Base-by-base conservation (phyloP, 1,139 yeast genomes). In the Candida sanyaensis region DNA sequence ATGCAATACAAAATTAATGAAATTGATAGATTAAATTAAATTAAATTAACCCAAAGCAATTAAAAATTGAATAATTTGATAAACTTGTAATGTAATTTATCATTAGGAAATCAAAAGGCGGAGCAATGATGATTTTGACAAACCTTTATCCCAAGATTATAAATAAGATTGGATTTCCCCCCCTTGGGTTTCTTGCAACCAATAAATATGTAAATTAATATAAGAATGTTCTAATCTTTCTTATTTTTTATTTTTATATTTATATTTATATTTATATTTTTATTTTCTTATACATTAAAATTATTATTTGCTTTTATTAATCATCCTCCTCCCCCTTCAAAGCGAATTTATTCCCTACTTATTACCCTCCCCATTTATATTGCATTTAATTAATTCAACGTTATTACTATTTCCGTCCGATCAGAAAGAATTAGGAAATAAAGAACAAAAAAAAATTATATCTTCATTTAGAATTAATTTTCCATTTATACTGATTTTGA, bases 51-150 rank as follows among this genome's bases (percentile, higher is more conserved):
- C 6, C n/a, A 9, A 26, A 11, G 30, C 10, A 39, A 17, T 17
- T 39, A 34, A 39, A 39, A 39, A n/a, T n/a, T 39, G 42, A 39
- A 39, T 39, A 37, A 37, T 11, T 8, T 37, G 29, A 13, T 24
- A 37, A 23, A 37, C 8, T n/a, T 30, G 11, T 4, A 17, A 34
- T 17, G 21, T 26, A 21, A 17, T 17, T 32, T 32, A 32, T 32
- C 24, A 17, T 11, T 27, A 34, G 21, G 21, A 17, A 17, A 17
- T 26, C 38, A 26, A 37, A 11, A 37, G 21, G 39, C 29, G 39
- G 39, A 37, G 29, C 39, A 24, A 26, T n/a, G 30, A 34, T n/a
- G n/a, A n/a, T n/a, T 26, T 30, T 8, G 39, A 37, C 24, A 26
- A 37, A 17, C 3, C 21, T 17, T 17, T n/a, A 17, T 17, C 21